Base-by-base conservation (phyloP, 768 basidiomycete genomes). In the Ramaria sp. region DNA sequence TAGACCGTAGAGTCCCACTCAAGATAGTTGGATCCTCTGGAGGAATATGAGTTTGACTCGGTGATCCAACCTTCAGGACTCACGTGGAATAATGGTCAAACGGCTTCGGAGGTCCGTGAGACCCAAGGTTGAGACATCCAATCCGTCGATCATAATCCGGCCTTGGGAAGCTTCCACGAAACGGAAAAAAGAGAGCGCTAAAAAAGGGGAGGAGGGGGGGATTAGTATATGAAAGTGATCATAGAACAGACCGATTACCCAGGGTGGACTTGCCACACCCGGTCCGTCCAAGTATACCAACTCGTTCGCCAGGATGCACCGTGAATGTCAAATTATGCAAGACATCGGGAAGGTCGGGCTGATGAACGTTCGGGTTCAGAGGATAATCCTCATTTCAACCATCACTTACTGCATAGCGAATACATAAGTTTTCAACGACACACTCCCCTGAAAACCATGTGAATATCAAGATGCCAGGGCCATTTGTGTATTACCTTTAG, bases 21-120 rank as follows among this genome's bases (percentile, higher is more conserved):
- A 93, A 66, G 58, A 95, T 88, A 0, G 83, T 87, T 0, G 91
- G 92, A 62, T 94, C 91, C 82, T 94, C 88, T 83, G 69, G 52
- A 16, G 16, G 24, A 41, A 27, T 4, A 22, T 16, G 27, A 24
- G 3, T 32, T 10, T 28, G 1, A 16, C 2, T 28, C 27, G n/a
- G 8, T 16, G 45, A 43, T 28, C 48, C 49, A 34, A 67, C 70
- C 59, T 73, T 71, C 2, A n/a, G n/a, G n/a, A n/a, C n/a, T n/a
- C n/a, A n/a, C n/a, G n/a, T n/a, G 70, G 69, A 38, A 72, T 72
- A 59, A 70, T 67, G 0, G 71, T 70, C 4, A 56, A 30, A 18
- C 52, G 51, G 1, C 55, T 61, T 6, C 60, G 56, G 30, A 71
- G 59, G 50, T 70, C 69, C 32, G 68, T 64, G 18, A 69, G 61